These are phyloP conservation scores for Raddia distichophylla DNA, from an alignment of 176 grass and related monocot species.

Conservation along the genomic window DNA sequence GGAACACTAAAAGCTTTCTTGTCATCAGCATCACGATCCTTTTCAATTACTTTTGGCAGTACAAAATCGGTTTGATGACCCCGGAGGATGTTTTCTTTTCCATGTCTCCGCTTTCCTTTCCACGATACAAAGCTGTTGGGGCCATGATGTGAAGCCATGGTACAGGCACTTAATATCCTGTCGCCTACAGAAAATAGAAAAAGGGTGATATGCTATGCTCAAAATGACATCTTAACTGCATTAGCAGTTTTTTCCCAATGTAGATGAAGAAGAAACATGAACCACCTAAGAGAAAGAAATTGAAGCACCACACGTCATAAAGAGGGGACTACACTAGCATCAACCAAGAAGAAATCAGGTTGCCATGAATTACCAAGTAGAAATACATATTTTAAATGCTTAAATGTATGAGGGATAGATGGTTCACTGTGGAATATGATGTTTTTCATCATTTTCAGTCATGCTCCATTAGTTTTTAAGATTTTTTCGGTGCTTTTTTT, in stretches of 20 bases:
- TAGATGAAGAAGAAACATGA: not conserved
- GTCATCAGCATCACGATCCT: not conserved
- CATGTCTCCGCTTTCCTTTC: not conserved
- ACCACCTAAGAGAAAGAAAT: too few relatives aligned
- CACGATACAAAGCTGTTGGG: not conserved
- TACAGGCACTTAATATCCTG: not conserved
- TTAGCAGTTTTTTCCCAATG: not conserved
- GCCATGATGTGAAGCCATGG: conserved; percentile 28
- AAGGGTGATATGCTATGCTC: not conserved
- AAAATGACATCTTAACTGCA: not conserved
- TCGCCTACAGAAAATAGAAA: not conserved
- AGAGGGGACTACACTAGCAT: too few relatives aligned
- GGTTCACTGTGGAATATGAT: too few relatives aligned
- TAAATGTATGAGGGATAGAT: too few relatives aligned
- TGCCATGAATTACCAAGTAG: not conserved
- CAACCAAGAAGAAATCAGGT: not conserved
- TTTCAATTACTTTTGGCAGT: conserved; percentile 2
- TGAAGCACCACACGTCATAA: too few relatives aligned
- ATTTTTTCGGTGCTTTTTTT: too few relatives aligned
- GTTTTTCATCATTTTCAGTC: too few relatives aligned
- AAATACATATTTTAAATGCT: too few relatives aligned
- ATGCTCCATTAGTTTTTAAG: too few relatives aligned
- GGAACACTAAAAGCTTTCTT: not conserved
- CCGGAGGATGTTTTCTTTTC: conserved; percentile 9
- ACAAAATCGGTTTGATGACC: not conserved